Conservation (phyloP, 2,329 filamentous ascomycete species). For the Botrytis medusae region DNA sequence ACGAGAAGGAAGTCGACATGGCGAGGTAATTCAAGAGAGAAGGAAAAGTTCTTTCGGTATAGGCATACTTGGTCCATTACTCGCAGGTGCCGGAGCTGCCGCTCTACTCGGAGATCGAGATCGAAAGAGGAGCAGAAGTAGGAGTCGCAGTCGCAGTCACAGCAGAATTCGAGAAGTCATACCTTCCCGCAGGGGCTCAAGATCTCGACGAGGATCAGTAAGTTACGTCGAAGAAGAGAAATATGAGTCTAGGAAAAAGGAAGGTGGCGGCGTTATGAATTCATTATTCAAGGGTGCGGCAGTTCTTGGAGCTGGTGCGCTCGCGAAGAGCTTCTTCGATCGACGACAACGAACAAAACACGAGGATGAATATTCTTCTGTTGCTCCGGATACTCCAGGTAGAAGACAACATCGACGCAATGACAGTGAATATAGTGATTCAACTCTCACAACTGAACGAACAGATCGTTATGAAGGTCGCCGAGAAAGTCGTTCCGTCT, state of each 20-base stretch:
- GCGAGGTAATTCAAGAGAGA: conserved; percentile 51
- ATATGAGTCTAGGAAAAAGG: conserved; percentile 44
- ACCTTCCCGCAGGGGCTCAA: conserved; percentile 48
- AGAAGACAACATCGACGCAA: conserved; percentile 45
- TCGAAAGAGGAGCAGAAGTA: conserved; percentile 30
- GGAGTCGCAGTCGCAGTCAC: conserved; percentile 23
- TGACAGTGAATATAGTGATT: conserved; percentile 51
- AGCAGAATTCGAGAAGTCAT: conserved; percentile 45
- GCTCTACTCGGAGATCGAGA: conserved; percentile 46
- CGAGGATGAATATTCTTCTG: conserved; percentile 62
- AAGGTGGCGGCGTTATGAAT: conserved; percentile 58
- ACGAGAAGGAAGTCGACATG: conserved; percentile 34
- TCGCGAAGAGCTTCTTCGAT: conserved; percentile 60
- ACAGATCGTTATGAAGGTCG: conserved; percentile 34
- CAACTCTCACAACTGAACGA: conserved; percentile 28
- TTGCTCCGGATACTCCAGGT: conserved; percentile 60
- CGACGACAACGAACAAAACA: conserved; percentile 48
- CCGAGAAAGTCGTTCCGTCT: conserved; percentile 41
- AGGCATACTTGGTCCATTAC: conserved; percentile 53
- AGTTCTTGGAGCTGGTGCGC: conserved; percentile 59
- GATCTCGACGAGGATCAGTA: conserved; percentile 47
- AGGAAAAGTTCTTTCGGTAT: conserved; percentile 46
- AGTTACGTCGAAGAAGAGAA: conserved; percentile 66
- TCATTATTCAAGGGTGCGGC: conserved; percentile 61
- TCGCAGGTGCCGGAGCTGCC: conserved; percentile 57